These are phyloP conservation scores for Sporodiniella umbellata DNA, from an alignment of 371 early-diverging fungal species.

Conservation along the genomic window DNA sequence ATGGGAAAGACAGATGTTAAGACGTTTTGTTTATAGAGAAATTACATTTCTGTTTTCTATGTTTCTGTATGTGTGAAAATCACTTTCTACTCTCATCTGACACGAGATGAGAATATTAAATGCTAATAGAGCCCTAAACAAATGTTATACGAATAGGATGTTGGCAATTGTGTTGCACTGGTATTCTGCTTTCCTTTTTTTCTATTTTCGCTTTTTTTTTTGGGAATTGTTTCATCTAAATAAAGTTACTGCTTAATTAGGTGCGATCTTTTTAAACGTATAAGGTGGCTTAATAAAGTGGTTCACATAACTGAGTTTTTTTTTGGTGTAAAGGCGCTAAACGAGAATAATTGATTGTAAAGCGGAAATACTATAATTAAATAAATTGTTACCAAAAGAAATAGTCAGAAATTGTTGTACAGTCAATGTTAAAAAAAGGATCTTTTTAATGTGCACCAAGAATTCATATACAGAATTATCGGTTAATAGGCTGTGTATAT, in stretches of 20 bases:
- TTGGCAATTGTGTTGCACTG: too few relatives aligned
- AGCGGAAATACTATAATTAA: too few relatives aligned
- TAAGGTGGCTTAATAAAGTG: too few relatives aligned
- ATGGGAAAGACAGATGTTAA: too few relatives aligned
- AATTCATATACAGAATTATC: not conserved
- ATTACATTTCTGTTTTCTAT: not conserved
- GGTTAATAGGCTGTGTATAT: not conserved
- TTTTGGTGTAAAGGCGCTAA: not conserved
- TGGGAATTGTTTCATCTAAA: not conserved
- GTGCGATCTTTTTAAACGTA: too few relatives aligned
- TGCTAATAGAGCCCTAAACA: not conserved
- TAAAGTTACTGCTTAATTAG: not conserved
- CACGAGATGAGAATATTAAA: not conserved
- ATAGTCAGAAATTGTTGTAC: not conserved
- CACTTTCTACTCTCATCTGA: not conserved
- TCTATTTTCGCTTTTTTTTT: not conserved
- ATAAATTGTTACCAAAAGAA: too few relatives aligned
- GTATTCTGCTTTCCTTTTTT: not conserved
- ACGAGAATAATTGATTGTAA: not conserved
- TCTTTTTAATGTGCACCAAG: not conserved
- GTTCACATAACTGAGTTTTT: not conserved
- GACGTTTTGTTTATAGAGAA: too few relatives aligned
- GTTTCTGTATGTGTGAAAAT: not conserved
- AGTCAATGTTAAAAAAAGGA: not conserved
- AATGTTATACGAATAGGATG: too few relatives aligned